These are phyloP conservation scores for Blastomyces parvus DNA, from an alignment of 2,329 filamentous ascomycete genomes.

Conservation along the genomic window DNA sequence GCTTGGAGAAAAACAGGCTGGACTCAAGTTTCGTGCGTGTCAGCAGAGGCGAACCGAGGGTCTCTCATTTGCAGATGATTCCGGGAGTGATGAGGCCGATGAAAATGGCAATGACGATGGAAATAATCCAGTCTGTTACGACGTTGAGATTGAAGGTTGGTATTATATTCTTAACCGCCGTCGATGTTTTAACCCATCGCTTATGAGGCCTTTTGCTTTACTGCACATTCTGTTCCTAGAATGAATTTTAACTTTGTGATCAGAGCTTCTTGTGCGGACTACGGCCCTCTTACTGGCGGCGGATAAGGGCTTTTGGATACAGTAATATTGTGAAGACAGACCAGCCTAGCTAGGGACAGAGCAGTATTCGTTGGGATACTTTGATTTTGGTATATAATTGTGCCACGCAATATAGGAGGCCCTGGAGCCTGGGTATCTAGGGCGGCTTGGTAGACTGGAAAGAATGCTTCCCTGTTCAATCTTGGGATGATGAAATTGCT, in stretches of 20 bases:
- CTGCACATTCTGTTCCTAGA: not conserved
- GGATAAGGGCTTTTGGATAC: not conserved
- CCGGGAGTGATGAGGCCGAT: constrained; percentile 39
- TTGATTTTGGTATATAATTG: not conserved
- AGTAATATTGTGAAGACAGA: not conserved
- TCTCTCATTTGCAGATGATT: constrained; percentile 34
- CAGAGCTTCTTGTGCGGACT: constrained; percentile 6
- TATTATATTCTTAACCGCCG: constrained; percentile 6
- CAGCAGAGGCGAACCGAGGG: constrained; percentile 32
- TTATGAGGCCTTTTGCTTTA: not conserved
- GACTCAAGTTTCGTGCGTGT: constrained; percentile 57
- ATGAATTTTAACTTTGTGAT: not conserved
- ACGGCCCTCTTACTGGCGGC: not conserved
- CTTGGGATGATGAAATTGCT: not conserved
- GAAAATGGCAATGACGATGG: constrained; percentile 35
- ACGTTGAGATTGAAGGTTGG: constrained; percentile 62
- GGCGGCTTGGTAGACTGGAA: not conserved
- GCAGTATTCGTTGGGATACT: not conserved
- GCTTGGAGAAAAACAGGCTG: constrained; percentile 56
- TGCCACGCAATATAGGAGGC: not conserved
- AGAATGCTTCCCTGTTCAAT: not conserved
- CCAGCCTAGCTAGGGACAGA: not conserved
- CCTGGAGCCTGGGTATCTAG: not conserved
- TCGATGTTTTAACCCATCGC: constrained; percentile 2
- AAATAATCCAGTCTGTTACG: constrained; percentile 59